Percentiles rank a stretch among this genome's conserved stretches.
Conservation (phyloP, 2,329 filamentous ascomycete genomes). For the Pestalotiopsis sp. region DNA sequence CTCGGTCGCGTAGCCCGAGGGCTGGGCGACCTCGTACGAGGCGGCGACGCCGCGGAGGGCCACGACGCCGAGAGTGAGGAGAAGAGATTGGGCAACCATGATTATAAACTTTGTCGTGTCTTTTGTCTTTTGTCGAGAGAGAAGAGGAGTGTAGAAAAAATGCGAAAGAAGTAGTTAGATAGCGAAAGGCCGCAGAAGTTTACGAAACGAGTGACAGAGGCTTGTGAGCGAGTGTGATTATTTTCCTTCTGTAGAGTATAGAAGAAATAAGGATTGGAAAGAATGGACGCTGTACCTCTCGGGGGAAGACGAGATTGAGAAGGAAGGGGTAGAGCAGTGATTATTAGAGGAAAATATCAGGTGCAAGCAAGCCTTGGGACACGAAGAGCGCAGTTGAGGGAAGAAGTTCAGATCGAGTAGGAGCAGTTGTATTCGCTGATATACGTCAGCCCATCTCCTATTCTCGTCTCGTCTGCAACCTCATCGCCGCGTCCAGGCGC, state of each 20-base stretch:
- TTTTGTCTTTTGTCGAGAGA: background rate
- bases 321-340: background rate
- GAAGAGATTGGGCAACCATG: conserved; percentile 3
- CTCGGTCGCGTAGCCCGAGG: background rate
- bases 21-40: background rate
- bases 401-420: background rate
- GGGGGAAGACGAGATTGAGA: background rate
- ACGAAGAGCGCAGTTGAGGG: background rate
- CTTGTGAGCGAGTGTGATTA: background rate
- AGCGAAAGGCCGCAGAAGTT: background rate
- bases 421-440: background rate
- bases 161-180: background rate
- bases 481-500: background rate
- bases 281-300: conserved; percentile 5
- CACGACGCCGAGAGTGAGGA: background rate
- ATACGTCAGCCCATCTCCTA: background rate
- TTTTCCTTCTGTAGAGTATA: background rate
- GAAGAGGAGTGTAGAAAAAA: background rate
- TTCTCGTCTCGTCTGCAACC: background rate
- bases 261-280: background rate
- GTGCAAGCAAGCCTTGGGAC: background rate
- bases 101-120: background rate
- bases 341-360: background rate
- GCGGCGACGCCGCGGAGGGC: background rate
- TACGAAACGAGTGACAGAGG: background rate